Evolutionary conservation across 1,284 basidiomycete species (phyloP).

Genomic region (Cryptococcus depauperatus): DNA sequence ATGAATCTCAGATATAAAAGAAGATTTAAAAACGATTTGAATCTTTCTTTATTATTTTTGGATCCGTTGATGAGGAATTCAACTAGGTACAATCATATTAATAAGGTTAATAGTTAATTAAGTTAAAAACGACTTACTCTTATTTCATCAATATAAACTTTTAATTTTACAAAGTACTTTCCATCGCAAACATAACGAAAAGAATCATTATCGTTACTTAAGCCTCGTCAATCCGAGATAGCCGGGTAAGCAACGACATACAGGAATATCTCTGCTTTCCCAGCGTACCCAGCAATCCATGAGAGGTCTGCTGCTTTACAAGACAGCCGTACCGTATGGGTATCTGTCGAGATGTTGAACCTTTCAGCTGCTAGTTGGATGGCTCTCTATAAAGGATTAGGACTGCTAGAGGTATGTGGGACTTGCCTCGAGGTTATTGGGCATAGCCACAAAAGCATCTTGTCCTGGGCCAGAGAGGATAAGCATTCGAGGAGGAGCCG

Average conservation of each 20-base stretch:
- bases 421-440: slow-evolving; percentile 33
- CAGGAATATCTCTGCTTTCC: slow-evolving; percentile 30
- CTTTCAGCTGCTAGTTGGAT: slow-evolving; percentile 26
- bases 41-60: too few relatives aligned
- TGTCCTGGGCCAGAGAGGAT: slow-evolving; percentile 24
- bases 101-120: too few relatives aligned
- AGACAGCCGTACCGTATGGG: slow-evolving; percentile 30
- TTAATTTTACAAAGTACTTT: slow-evolving; percentile 34
- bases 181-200: slow-evolving; percentile 40
- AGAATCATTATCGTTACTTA: slow-evolving; percentile 38
- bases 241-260: slow-evolving; percentile 14
- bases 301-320: slow-evolving; percentile 28
- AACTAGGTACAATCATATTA: too few relatives aligned
- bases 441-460: slow-evolving; percentile 34
- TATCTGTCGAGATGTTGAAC: slow-evolving; percentile 27
- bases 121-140: too few relatives aligned
- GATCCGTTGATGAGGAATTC: too few relatives aligned
- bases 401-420: neutral
- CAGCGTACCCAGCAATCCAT: slow-evolving; percentile 29
- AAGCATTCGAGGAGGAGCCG: slow-evolving; percentile 33
- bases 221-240: neutral
- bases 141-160: slow-evolving; percentile 32
- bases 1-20: too few relatives aligned
- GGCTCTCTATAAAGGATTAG: slow-evolving; percentile 27
- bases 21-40: too few relatives aligned